These are phyloP conservation scores for Penicillium cinerascens DNA, from an alignment of 495 filamentous ascomycete species.

Conservation along the genomic window DNA sequence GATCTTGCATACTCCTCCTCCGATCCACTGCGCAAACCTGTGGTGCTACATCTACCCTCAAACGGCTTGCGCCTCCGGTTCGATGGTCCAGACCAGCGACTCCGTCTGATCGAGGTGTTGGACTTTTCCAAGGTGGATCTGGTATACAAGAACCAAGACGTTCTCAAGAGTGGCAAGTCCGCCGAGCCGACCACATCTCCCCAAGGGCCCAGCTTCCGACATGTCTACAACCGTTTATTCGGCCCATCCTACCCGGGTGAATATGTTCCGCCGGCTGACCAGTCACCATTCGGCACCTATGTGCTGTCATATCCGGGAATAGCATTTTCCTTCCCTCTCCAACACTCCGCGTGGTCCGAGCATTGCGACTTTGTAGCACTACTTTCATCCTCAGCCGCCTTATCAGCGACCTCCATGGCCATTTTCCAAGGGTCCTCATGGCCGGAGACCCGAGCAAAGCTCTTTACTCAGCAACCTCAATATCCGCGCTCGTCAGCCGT, in stretches of 20 bases:
- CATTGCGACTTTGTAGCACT: slow-evolving; percentile 82
- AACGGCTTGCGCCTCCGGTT: slow-evolving; percentile 91
- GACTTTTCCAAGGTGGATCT: slow-evolving; percentile 86
- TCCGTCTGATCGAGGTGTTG: slow-evolving; percentile 84
- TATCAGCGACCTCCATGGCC: slow-evolving; percentile 75
- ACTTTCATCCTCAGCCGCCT: slow-evolving; percentile 72
- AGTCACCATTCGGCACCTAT: slow-evolving; percentile 63
- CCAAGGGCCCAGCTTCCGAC: slow-evolving; percentile 76
- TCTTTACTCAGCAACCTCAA: slow-evolving; percentile 71
- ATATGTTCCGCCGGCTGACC: slow-evolving; percentile 61
- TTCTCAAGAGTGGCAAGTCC: slow-evolving; percentile 60
- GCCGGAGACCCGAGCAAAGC: slow-evolving; percentile 68
- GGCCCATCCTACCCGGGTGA: slow-evolving; percentile 91
- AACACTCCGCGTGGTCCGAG: slow-evolving; percentile 70
- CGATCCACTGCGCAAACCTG: slow-evolving; percentile 67
- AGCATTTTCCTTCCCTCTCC: slow-evolving; percentile 84
- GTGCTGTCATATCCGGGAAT: slow-evolving; percentile 91
- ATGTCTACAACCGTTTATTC: slow-evolving; percentile 87
- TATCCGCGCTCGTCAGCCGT: slow-evolving; percentile 59
- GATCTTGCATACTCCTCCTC: slow-evolving; percentile 70
- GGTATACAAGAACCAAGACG: slow-evolving; percentile 79
- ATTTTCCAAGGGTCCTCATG: slow-evolving; percentile 87
- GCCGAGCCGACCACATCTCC: slow-evolving; percentile 36
- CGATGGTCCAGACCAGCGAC: slow-evolving; percentile 86
- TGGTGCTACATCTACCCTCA: slow-evolving; percentile 68